A percentile compares a stretch with the other conserved stretches of the same genome.
These are phyloP conservation scores for Geotrichum histeridarum DNA, from an alignment of 1,139 yeast genomes.

Conservation along the genomic window DNA sequence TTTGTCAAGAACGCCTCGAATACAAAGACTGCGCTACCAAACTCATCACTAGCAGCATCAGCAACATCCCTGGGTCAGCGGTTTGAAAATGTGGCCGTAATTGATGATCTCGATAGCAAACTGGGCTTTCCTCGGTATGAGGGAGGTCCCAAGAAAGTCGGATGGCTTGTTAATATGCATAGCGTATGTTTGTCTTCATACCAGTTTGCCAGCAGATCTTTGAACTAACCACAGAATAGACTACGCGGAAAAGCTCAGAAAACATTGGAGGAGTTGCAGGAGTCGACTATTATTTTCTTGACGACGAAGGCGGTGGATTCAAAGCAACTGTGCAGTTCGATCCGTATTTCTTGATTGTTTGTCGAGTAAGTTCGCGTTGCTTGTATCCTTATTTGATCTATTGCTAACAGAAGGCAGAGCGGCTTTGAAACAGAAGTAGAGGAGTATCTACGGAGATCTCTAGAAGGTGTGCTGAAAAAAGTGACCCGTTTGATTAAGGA, in stretches of 20 bases:
- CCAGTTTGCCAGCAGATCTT: neutral
- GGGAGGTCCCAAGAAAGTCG: constrained; percentile 64
- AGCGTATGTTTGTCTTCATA: constrained; percentile 34
- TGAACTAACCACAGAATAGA: constrained; percentile 25
- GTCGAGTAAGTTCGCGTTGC: constrained; percentile 40
- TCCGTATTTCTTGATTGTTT: constrained; percentile 80
- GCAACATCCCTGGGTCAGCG: constrained; percentile 22
- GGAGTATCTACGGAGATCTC: constrained; percentile 64
- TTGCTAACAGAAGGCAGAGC: constrained; percentile 16
- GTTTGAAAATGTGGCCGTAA: constrained; percentile 28
- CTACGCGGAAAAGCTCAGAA: constrained; percentile 54
- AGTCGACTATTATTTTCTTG: constrained; percentile 92
- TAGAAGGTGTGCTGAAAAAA: constrained; percentile 60
- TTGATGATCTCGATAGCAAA: constrained; percentile 49
- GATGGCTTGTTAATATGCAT: constrained; percentile 81
- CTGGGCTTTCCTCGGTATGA: constrained; percentile 85
- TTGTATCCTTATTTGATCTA: neutral
- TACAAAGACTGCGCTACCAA: neutral
- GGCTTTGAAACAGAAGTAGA: constrained; percentile 79
- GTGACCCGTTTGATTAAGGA: constrained; percentile 60
- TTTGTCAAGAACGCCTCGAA: constrained; percentile 11
- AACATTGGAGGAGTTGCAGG: constrained; percentile 67
- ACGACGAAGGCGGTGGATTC: constrained; percentile 95
- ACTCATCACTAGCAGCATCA: constrained; percentile 1
- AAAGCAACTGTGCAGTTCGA: constrained; percentile 77